These are phyloP conservation scores for Roridomyces roridus DNA, from an alignment of 768 basidiomycete genomes.

Conservation along the genomic window DNA sequence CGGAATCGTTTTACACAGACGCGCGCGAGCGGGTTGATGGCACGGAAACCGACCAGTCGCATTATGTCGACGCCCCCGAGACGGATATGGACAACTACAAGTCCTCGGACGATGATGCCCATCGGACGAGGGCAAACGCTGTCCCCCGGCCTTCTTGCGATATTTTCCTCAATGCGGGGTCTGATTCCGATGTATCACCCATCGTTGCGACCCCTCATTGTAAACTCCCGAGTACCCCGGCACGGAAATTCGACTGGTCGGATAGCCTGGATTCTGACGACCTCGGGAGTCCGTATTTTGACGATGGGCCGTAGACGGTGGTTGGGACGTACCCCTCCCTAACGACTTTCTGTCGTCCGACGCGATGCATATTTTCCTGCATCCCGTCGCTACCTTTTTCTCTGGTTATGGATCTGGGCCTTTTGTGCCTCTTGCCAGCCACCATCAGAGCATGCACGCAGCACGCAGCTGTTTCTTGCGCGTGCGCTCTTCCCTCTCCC, in stretches of 20 bases:
- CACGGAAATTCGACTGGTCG: constrained; percentile 19
- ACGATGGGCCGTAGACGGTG: not conserved
- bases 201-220: not conserved
- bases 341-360: not conserved
- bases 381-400: not conserved
- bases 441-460: too few relatives aligned
- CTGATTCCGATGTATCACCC: not conserved
- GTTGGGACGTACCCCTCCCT: not conserved
- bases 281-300: constrained; percentile 2
- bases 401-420: constrained; percentile 1
- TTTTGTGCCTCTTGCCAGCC: constrained; percentile 2
- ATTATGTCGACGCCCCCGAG: not conserved
- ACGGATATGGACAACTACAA: constrained; percentile 5
- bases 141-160: constrained; percentile 19
- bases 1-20: constrained; percentile 12
- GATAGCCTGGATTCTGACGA: constrained; percentile 18
- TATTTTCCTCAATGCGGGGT: constrained; percentile 14
- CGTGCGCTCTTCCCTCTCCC: not conserved
- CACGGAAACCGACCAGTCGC: constrained; percentile 4
- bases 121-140: constrained; percentile 2
- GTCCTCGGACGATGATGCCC: constrained; percentile 6
- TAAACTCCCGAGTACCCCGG: constrained; percentile 11
- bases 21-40: constrained; percentile 3
- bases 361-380: not conserved
- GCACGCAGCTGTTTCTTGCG: not conserved